Evolutionary conservation across 331 rosid genomes (phyloP), one percentile per base, ranked within the genome.

Genomic region (Arachis monticola): DNA sequence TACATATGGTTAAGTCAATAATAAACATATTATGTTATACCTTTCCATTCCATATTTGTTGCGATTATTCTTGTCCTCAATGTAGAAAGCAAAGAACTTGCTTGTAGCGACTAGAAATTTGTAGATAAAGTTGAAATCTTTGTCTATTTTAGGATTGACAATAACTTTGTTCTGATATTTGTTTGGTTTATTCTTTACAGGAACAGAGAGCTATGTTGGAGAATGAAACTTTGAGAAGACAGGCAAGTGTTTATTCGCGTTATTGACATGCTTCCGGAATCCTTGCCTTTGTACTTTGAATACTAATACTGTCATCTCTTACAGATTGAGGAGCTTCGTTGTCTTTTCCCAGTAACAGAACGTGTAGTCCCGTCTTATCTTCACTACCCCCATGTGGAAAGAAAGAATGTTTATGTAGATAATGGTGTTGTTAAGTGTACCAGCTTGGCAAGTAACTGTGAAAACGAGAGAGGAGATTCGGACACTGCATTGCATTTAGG

Each of bases 401-500:
- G 82, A 78, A 88, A 81, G 56, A 86, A 64, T 38, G 30, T 72
- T 30, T 69, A 53, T 60, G 70, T 77, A 31, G 79, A 86, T 56
- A 79, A 73, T 32, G 78, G 84, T 47, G 76, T 58, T 47, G 76
- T 58, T 35, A 63, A 51, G 13, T 75, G 87, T 57, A 81, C 86
- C 12, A 85, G 74, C 68, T 61, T 77, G 50, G 69, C 79, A 69
- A 63, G 85, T 55, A 82, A 80, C 65, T 86, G 79, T 10, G 85
- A 76, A 30, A 67, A 79, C 30, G 94, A 89, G 69, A 88, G 86
- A 67, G 94, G 87, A 68, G 88, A 90, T 70, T 91, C 98, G 2
- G 98, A 93, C 84, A 89, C 92, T 69, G 79, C 91, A 41, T 84
- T 93, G 84, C 93, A 91, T 40, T 83, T 91, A 58, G 98, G 98